These are phyloP conservation scores for Brettanomyces anomalus DNA, from an alignment of 805 yeast species.

Conservation along the genomic window DNA sequence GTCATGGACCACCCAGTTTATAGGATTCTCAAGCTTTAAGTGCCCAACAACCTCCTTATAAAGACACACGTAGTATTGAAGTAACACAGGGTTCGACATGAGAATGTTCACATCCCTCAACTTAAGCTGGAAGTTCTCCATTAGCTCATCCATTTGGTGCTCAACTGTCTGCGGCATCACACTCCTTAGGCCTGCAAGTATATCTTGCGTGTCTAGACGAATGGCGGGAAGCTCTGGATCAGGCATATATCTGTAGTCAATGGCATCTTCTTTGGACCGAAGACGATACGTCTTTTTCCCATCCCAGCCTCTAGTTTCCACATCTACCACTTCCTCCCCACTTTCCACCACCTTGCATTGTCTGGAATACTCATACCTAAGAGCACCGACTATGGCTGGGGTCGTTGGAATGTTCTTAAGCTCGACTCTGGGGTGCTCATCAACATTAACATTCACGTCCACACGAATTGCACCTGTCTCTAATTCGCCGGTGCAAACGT, in stretches of 20 bases:
- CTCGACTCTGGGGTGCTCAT: slow-evolving; percentile 68
- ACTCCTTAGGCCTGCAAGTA: slow-evolving; percentile 28
- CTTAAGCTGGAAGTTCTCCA: slow-evolving; percentile 43
- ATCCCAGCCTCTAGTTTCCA: slow-evolving; percentile 90
- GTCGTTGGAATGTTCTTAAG: slow-evolving; percentile 84
- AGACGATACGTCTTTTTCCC: slow-evolving; percentile 59
- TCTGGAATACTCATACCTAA: slow-evolving; percentile 61
- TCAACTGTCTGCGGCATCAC: slow-evolving; percentile 59
- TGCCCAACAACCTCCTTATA: slow-evolving; percentile 26
- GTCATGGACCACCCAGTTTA: slow-evolving; percentile 81
- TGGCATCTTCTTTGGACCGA: slow-evolving; percentile 70
- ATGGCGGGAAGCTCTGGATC: slow-evolving; percentile 80
- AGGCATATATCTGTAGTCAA: slow-evolving; percentile 91
- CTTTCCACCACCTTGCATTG: slow-evolving; percentile 46
- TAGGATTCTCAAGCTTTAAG: slow-evolving; percentile 26
- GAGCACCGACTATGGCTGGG: slow-evolving; percentile 69
- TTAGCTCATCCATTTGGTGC: slow-evolving; percentile 31
- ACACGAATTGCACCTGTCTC: slow-evolving; percentile 94
- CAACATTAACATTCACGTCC: slow-evolving; percentile 86
- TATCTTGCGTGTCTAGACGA: slow-evolving; percentile 33
- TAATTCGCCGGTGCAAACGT: slow-evolving; percentile 79
- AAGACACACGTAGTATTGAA: slow-evolving; percentile 44
- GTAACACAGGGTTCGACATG: slow-evolving; percentile 38
- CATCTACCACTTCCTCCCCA: slow-evolving; percentile 13
- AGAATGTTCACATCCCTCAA: slow-evolving; percentile 71